These are phyloP conservation scores for Phylloporus arenicola DNA, from an alignment of 768 basidiomycete genomes.

Conservation along the genomic window DNA sequence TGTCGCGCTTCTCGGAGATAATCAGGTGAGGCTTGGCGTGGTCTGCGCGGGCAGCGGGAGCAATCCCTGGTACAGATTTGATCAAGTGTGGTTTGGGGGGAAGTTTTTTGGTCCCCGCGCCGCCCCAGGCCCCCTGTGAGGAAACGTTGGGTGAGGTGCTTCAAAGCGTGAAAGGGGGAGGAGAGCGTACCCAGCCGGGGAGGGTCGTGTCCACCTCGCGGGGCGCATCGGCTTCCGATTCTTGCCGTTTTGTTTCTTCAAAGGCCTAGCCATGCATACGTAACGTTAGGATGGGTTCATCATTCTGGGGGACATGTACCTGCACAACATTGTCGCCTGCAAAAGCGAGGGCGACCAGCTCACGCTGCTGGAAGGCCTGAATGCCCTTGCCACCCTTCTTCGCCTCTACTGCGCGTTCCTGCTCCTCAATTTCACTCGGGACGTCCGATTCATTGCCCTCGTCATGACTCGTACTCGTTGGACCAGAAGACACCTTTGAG, in stretches of 20 bases:
- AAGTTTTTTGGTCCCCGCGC: slow-evolving; percentile 58
- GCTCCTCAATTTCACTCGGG: slow-evolving; percentile 66
- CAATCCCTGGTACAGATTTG: slow-evolving; percentile 79
- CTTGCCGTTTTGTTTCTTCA: slow-evolving; percentile 72
- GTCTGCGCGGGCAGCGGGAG: slow-evolving; percentile 76
- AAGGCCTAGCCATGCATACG: slow-evolving; percentile 56
- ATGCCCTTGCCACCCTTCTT: slow-evolving; percentile 40
- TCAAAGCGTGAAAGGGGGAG: neutral
- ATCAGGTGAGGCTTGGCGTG: slow-evolving; percentile 83
- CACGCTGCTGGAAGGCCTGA: slow-evolving; percentile 81
- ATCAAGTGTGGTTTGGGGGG: slow-evolving; percentile 66
- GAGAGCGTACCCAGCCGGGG: slow-evolving; percentile 83
- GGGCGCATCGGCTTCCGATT: slow-evolving; percentile 85
- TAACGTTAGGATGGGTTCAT: neutral
- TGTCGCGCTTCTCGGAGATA: slow-evolving; percentile 93
- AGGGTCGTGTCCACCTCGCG: slow-evolving; percentile 83
- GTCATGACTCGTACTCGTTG: neutral
- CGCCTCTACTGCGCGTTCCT: slow-evolving; percentile 47
- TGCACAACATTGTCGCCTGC: slow-evolving; percentile 95
- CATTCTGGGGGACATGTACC: slow-evolving; percentile 32
- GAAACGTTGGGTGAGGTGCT: neutral
- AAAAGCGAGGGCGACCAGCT: slow-evolving; percentile 91
- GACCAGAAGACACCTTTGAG: slow-evolving; percentile 6
- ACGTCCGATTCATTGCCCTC: slow-evolving; percentile 42
- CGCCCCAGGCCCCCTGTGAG: slow-evolving; percentile 85